Evolutionary conservation across 495 filamentous ascomycete genomes (phyloP).

Genomic region (Penicillium goetzii): DNA sequence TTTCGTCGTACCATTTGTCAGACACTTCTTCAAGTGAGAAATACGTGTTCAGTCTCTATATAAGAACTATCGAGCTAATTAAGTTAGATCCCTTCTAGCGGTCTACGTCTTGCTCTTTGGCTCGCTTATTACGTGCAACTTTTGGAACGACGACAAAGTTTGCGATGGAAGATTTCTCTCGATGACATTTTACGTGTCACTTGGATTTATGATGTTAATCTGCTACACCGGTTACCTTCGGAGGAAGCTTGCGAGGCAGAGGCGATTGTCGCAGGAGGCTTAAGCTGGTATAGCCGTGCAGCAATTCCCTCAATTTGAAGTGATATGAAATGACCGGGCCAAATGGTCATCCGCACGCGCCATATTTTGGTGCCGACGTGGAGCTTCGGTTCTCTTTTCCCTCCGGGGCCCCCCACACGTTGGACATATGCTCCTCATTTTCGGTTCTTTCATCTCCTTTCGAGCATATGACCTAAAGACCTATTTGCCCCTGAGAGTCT

Average conservation of each 20-base stretch:
- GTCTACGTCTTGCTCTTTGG: neutral
- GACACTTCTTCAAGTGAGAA: constrained; percentile 11
- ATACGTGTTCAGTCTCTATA: neutral
- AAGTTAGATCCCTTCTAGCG: neutral
- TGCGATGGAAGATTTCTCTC: neutral
- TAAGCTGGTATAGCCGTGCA: neutral
- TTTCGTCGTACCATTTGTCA: neutral
- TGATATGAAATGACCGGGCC: no score
- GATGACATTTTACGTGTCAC: neutral
- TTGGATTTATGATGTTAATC: neutral
- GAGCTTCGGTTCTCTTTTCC: no score
- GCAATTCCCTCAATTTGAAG: no score
- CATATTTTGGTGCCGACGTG: no score
- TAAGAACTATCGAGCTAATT: neutral
- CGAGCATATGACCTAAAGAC: no score
- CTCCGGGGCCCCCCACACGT: no score
- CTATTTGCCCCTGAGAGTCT: no score
- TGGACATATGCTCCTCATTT: no score
- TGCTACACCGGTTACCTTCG: neutral
- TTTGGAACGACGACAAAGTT: constrained; percentile 10
- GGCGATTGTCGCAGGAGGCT: neutral
- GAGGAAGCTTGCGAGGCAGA: neutral
- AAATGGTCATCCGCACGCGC: no score
- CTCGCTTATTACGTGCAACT: constrained; percentile 12
- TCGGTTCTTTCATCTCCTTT: no score